Evolutionary conservation across 1,284 basidiomycete genomes (phyloP).

Genomic region (Cutaneotrichosporon daszewskae): DNA sequence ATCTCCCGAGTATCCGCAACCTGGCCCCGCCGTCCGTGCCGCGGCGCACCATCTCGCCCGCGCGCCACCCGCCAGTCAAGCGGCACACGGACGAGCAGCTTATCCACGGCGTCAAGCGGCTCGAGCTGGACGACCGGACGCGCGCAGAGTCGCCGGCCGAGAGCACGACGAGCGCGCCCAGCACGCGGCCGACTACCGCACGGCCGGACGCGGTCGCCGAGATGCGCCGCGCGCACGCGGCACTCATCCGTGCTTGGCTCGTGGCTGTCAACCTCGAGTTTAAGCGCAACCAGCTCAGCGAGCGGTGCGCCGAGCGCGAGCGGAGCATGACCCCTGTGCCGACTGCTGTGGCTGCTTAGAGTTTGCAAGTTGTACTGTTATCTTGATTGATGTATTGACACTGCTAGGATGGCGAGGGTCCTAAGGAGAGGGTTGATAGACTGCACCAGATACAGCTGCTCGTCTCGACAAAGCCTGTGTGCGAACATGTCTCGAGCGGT

Average conservation of each 20-base stretch:
- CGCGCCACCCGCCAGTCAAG: conserved; percentile 34
- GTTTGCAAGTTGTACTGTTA: too few species aligned
- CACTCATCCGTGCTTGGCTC: conserved; percentile 41
- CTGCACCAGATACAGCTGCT: too few species aligned
- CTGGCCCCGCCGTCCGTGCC: neutral
- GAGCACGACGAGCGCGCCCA: neutral
- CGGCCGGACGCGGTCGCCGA: too few species aligned
- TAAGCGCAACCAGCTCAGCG: conserved; percentile 23
- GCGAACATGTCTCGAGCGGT: too few species aligned
- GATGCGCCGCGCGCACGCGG: conserved; percentile 32
- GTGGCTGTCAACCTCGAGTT: conserved; percentile 43
- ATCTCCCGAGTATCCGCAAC: conserved; percentile 10
- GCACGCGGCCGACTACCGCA: neutral
- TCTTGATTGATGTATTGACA: too few species aligned
- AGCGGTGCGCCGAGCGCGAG: conserved; percentile 1
- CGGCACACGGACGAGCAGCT: conserved; percentile 41
- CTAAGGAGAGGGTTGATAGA: too few species aligned
- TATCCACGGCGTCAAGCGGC: conserved; percentile 42
- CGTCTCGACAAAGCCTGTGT: too few species aligned
- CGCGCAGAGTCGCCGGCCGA: conserved; percentile 7
- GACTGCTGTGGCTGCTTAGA: neutral
- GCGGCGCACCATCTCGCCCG: conserved; percentile 14
- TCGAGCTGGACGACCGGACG: conserved; percentile 32
- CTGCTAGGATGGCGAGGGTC: too few species aligned
- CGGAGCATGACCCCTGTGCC: neutral